Percentiles rank a stretch among this genome's conserved stretches.
These are phyloP conservation scores for Moesziomyces antarcticus DNA, from an alignment of 1,284 basidiomycete species.

Conservation along the genomic window DNA sequence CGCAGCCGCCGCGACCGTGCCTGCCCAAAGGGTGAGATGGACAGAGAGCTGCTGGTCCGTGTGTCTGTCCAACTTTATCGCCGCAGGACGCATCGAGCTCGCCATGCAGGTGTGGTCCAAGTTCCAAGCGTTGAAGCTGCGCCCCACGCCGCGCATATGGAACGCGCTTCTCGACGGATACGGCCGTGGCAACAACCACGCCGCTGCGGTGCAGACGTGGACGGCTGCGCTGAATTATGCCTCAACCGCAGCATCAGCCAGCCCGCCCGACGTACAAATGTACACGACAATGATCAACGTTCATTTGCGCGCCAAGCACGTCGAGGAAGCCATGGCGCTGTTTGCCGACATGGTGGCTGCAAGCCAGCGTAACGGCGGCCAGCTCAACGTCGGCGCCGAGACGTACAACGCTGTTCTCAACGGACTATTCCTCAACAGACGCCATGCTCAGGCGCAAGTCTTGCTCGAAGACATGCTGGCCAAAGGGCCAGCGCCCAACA, in stretches of 20 bases:
- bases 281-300: conserved; percentile 61
- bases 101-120: conserved; percentile 53
- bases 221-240: conserved; percentile 17
- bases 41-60: conserved; percentile 58
- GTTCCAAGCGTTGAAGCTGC: conserved; percentile 17
- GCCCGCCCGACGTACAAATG: conserved; percentile 43
- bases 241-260: not conserved
- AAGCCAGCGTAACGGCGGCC: conserved; percentile 13
- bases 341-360: conserved; percentile 35
- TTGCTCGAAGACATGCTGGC: conserved; percentile 50
- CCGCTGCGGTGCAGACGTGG: conserved; percentile 50
- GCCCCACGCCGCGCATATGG: conserved; percentile 43
- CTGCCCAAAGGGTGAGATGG: conserved; percentile 26
- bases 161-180: conserved; percentile 60
- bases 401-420: conserved; percentile 58
- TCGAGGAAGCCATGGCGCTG: conserved; percentile 42
- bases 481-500: conserved; percentile 47
- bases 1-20: not conserved
- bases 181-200: conserved; percentile 40
- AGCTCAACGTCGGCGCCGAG: conserved; percentile 33
- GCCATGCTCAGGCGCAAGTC: conserved; percentile 26
- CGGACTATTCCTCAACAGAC: conserved; percentile 39
- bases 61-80: conserved; percentile 48
- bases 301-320: conserved; percentile 28
- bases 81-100: conserved; percentile 33